These are phyloP conservation scores for Septoria linicola DNA, from an alignment of 2,329 filamentous ascomycete species.

Conservation along the genomic window DNA sequence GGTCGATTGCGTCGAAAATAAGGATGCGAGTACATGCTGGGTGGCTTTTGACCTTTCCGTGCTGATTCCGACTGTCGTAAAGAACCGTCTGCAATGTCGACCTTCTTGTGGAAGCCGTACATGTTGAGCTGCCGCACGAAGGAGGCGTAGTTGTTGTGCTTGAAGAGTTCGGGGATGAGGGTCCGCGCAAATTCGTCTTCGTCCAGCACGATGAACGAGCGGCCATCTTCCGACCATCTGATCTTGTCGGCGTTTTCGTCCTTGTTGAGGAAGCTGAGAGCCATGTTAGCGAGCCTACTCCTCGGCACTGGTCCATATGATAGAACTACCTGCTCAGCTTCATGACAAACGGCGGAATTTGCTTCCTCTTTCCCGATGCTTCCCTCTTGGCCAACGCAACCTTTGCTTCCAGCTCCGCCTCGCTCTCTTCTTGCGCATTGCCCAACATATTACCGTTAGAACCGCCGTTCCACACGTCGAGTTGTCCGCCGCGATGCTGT, in stretches of 20 bases:
- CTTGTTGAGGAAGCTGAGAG: slow-evolving; percentile 80
- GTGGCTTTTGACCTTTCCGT: slow-evolving; percentile 87
- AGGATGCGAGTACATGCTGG: slow-evolving; percentile 95
- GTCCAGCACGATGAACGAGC: slow-evolving; percentile 94
- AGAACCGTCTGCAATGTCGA: slow-evolving; percentile 86
- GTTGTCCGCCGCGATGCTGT: slow-evolving; percentile 30
- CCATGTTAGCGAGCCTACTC: slow-evolving; percentile 24
- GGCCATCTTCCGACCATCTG: slow-evolving; percentile 93
- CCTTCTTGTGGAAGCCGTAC: slow-evolving; percentile 57
- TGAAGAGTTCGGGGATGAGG: slow-evolving; percentile 72
- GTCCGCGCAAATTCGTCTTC: slow-evolving; percentile 84
- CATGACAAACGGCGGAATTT: slow-evolving; percentile 96
- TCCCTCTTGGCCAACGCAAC: slow-evolving; percentile 82
- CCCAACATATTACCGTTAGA: slow-evolving; percentile 38
- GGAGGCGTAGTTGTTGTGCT: slow-evolving; percentile 76
- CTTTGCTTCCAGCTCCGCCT: slow-evolving; percentile 76
- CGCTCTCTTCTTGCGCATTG: slow-evolving; percentile 62
- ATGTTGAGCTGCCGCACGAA: slow-evolving; percentile 69
- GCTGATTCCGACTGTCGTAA: slow-evolving; percentile 97
- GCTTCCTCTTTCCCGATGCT: slow-evolving; percentile 84
- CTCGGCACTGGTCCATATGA: too few relatives aligned
- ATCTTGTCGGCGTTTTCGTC: slow-evolving; percentile 87
- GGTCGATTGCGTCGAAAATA: slow-evolving; percentile 93
- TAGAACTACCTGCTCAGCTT: slow-evolving; percentile 98
- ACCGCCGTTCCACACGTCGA: slow-evolving; percentile 43